phyloP scores from a whole-genome alignment of 306 rosid species.

The Betula pendula region DNA sequence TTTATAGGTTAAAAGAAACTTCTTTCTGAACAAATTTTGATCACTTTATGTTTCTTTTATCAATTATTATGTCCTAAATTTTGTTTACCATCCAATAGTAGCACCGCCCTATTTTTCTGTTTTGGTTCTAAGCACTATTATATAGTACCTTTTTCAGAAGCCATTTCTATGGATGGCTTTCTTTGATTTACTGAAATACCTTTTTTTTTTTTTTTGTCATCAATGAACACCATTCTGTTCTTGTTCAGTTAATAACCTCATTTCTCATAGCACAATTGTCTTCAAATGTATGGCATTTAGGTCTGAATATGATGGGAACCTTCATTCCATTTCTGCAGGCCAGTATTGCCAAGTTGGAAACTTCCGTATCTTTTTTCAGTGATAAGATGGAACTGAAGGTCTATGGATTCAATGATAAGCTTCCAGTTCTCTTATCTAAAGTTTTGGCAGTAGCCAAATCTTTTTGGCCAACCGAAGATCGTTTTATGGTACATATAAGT shows the following conservation, averaged over 20 bases:
- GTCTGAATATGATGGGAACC: not conserved
- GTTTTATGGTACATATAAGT: slow-evolving; percentile 54
- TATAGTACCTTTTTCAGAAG: not conserved
- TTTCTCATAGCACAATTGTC: not conserved
- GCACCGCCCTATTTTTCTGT: not conserved
- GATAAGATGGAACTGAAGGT: slow-evolving; percentile 91
- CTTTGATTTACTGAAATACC: not conserved
- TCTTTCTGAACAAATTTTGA: not conserved
- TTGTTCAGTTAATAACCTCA: not conserved
- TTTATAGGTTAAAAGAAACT: not conserved
- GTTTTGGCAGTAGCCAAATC: slow-evolving; percentile 60
- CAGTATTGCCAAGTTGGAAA: slow-evolving; percentile 86
- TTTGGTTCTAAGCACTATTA: not conserved
- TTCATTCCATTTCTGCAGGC: slow-evolving; percentile 57
- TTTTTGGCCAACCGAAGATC: slow-evolving; percentile 74
- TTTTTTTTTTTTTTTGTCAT: not conserved
- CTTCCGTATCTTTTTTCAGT: slow-evolving; percentile 66
- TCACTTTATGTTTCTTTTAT: not conserved
- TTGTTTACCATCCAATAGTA: not conserved
- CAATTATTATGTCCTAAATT: not conserved
- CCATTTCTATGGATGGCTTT: not conserved
- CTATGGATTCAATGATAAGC: slow-evolving; percentile 88
- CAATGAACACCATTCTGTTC: not conserved
- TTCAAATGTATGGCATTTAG: slow-evolving; percentile 8
- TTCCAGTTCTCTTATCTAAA: slow-evolving; percentile 70